Conservation (phyloP, 2,329 filamentous ascomycete species). For the Aschersonia sp. region DNA sequence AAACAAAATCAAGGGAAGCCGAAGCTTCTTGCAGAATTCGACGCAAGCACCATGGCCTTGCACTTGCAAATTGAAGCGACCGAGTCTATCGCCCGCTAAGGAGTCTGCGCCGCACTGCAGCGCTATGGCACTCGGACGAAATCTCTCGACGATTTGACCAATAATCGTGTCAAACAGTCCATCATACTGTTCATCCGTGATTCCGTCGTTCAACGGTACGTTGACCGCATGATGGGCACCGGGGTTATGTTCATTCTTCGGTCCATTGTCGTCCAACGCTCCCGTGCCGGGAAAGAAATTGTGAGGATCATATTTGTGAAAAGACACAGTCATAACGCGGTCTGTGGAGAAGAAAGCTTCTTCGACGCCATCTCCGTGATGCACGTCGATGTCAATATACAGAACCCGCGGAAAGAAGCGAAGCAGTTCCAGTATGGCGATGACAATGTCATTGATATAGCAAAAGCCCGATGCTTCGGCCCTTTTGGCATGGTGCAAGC, state of each 20-base stretch:
- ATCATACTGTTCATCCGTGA: conserved; percentile 80
- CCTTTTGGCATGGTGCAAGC: conserved; percentile 91
- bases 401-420: conserved; percentile 71
- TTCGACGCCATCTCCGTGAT: conserved; percentile 83
- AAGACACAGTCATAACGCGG: conserved; percentile 82
- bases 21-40: conserved; percentile 68
- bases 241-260: conserved; percentile 66
- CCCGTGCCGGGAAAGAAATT: conserved; percentile 86
- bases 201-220: conserved; percentile 78
- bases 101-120: conserved; percentile 94
- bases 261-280: conserved; percentile 73
- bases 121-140: conserved; percentile 81
- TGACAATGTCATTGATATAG: conserved; percentile 97
- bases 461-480: conserved; percentile 91
- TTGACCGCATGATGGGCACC: conserved; percentile 85
- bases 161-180: conserved; percentile 74
- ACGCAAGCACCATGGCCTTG: conserved; percentile 88
- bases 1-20: conserved; percentile 73
- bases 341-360: conserved; percentile 84
- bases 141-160: conserved; percentile 62
- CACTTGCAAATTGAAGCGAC: conserved; percentile 93
- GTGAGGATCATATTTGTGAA: conserved; percentile 84
- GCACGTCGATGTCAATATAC: conserved; percentile 90
- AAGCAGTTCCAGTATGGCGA: conserved; percentile 79
- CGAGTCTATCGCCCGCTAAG: conserved; percentile 80